phyloP scores from a whole-genome alignment of 169 alveolate species.

The Plasmodium coatneyi region DNA sequence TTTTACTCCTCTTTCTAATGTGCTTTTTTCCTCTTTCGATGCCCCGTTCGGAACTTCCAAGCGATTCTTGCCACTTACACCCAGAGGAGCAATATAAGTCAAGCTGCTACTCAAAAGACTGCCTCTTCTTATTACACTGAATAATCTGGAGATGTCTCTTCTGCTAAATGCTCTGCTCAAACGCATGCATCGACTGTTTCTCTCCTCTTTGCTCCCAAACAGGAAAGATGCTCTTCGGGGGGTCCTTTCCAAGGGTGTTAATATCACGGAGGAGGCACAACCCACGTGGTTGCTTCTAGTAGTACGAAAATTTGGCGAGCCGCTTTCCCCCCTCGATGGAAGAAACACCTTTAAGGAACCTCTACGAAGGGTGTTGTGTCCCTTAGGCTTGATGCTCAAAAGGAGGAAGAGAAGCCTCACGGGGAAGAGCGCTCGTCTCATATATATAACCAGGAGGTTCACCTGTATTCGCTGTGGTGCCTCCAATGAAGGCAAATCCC shows the following conservation, averaged over 20 bases:
- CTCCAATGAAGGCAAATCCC: neutral
- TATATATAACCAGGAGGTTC: neutral
- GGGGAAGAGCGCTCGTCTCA: neutral
- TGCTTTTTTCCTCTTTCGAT: neutral
- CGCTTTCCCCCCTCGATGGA: neutral
- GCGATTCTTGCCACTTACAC: neutral
- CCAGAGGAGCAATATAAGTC: neutral
- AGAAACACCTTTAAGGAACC: neutral
- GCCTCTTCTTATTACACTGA: neutral
- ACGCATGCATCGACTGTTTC: neutral
- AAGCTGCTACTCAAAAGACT: neutral
- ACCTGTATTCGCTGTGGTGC: neutral
- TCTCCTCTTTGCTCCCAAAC: neutral
- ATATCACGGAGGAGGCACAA: neutral
- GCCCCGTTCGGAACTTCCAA: neutral
- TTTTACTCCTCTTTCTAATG: neutral
- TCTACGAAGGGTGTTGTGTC: neutral
- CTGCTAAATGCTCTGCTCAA: neutral
- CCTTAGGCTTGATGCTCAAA: conserved; percentile 1
- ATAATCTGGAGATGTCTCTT: neutral
- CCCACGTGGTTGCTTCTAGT: neutral
- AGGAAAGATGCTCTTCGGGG: neutral
- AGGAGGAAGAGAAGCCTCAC: neutral
- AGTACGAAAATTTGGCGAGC: neutral
- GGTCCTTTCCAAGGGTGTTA: neutral